A percentile compares a stretch with the other conserved stretches of the same genome.
These are phyloP conservation scores for Trichoderma guizhouense DNA, from an alignment of 2,329 filamentous ascomycete species.

Conservation along the genomic window DNA sequence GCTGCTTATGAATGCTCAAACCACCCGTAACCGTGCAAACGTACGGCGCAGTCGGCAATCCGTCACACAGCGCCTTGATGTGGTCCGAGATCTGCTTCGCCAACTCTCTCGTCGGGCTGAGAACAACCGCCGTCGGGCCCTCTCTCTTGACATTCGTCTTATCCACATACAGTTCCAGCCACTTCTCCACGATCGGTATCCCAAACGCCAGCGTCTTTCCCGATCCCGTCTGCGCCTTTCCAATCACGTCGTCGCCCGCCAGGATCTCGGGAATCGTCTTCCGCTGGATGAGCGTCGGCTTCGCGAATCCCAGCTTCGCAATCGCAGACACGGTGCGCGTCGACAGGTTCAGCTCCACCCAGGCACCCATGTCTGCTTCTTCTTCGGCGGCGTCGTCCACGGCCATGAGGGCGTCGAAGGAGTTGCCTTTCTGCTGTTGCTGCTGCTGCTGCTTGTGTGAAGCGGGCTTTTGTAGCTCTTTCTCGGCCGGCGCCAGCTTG, in stretches of 20 bases:
- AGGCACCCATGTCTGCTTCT: constrained; percentile 68
- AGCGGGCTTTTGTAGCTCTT: constrained; percentile 37
- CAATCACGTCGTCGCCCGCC: constrained; percentile 84
- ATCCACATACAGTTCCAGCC: constrained; percentile 53
- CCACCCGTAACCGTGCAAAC: constrained; percentile 91
- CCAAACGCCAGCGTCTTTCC: constrained; percentile 95
- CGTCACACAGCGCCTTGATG: constrained; percentile 68
- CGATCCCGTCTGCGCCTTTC: constrained; percentile 93
- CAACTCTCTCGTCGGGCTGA: constrained; percentile 89
- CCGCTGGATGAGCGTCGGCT: constrained; percentile 78
- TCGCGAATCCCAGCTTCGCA: constrained; percentile 73
- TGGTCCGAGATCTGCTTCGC: constrained; percentile 89
- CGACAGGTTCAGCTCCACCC: constrained; percentile 72
- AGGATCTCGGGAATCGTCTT: constrained; percentile 78
- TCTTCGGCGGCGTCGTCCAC: constrained; percentile 51
- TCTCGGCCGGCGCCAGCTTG: constrained; percentile 30
- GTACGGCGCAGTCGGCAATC: constrained; percentile 59
- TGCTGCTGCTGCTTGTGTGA: constrained; percentile 32
- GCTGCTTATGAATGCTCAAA: constrained; percentile 90
- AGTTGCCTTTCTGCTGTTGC: constrained; percentile 31
- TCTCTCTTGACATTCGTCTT: constrained; percentile 35
- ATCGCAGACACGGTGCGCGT: constrained; percentile 68
- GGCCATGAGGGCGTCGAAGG: constrained; percentile 53
- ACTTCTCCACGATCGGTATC: constrained; percentile 86
- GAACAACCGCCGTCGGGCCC: constrained; percentile 69